These are phyloP conservation scores for Blastosporella zonata DNA, from an alignment of 1,284 basidiomycete genomes.

Conservation along the genomic window DNA sequence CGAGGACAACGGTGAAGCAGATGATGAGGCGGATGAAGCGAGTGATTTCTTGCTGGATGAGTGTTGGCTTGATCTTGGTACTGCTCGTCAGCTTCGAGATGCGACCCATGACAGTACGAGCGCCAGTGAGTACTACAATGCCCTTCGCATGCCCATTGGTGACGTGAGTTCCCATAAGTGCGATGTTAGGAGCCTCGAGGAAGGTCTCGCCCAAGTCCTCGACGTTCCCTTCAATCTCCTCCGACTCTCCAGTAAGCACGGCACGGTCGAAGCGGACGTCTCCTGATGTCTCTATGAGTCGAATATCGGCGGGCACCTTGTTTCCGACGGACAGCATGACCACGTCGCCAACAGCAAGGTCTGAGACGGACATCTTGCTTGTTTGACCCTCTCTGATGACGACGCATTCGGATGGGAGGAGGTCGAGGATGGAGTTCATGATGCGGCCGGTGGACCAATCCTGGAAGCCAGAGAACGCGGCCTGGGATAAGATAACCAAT, in stretches of 20 bases:
- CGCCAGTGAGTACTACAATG: slow-evolving; percentile 56
- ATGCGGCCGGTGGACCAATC: slow-evolving; percentile 33
- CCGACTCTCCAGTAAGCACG: slow-evolving; percentile 53
- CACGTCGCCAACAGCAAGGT: slow-evolving; percentile 81
- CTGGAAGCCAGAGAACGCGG: slow-evolving; percentile 41
- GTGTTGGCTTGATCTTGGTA: slow-evolving; percentile 45
- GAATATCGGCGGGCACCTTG: slow-evolving; percentile 80
- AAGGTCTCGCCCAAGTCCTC: slow-evolving; percentile 55
- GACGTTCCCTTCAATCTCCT: slow-evolving; percentile 49
- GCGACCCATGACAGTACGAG: slow-evolving; percentile 56
- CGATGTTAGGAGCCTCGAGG: slow-evolving; percentile 60
- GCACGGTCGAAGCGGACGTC: slow-evolving; percentile 61
- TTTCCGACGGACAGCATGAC: slow-evolving; percentile 75
- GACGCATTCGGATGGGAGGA: slow-evolving; percentile 39
- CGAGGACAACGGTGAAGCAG: slow-evolving; percentile 37
- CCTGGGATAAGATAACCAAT: slow-evolving; percentile 64
- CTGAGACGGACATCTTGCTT: slow-evolving; percentile 61
- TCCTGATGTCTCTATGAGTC: slow-evolving; percentile 53
- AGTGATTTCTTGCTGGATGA: slow-evolving; percentile 45
- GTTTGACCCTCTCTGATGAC: slow-evolving; percentile 52
- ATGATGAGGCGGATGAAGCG: slow-evolving; percentile 48
- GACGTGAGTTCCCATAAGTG: slow-evolving; percentile 48
- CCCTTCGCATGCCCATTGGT: slow-evolving; percentile 54
- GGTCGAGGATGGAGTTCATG: slow-evolving; percentile 32
- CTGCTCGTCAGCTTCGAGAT: slow-evolving; percentile 52